Evolutionary conservation across 148 eudicot genomes (phyloP).

Genomic region (Polygonum aviculare): DNA sequence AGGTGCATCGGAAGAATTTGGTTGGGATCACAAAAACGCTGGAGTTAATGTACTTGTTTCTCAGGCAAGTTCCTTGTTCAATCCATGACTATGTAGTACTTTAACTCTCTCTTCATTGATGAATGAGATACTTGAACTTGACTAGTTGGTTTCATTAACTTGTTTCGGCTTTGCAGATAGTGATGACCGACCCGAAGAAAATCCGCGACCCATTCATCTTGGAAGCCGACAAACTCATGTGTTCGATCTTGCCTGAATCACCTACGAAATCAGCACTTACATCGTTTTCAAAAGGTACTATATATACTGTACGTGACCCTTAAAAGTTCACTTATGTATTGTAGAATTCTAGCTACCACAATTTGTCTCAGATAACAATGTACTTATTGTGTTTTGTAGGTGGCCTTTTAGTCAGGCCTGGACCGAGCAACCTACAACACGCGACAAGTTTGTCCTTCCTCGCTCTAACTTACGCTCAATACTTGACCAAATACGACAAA

Average conservation of each 20-base stretch:
- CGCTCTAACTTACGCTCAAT: conserved; percentile 5
- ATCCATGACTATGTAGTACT: not conserved
- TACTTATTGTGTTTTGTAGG: not conserved
- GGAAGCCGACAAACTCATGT: conserved; percentile 39
- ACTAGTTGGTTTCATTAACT: not conserved
- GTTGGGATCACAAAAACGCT: conserved; percentile 7
- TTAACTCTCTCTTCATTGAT: not conserved
- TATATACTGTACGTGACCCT: not conserved
- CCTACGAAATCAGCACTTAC: conserved; percentile 25
- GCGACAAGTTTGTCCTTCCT: conserved; percentile 6
- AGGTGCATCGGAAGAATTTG: not conserved
- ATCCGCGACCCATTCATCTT: conserved; percentile 24
- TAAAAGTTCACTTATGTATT: not conserved
- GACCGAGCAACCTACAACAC: conserved; percentile 3
- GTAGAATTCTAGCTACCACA: not conserved
- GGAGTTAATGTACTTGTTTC: not conserved
- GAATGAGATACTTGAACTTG: not conserved
- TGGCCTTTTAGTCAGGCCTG: not conserved
- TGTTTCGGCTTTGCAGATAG: not conserved
- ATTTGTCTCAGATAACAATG: not conserved
- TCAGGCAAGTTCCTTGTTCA: not conserved
- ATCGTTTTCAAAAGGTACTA: conserved; percentile 23
- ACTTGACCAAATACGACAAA: conserved; percentile 6
- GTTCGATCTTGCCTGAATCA: conserved; percentile 56
- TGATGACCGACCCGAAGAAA: not conserved